Evolutionary conservation across 306 rosid species (phyloP).

Genomic region (Pachyrhizus erosus): DNA sequence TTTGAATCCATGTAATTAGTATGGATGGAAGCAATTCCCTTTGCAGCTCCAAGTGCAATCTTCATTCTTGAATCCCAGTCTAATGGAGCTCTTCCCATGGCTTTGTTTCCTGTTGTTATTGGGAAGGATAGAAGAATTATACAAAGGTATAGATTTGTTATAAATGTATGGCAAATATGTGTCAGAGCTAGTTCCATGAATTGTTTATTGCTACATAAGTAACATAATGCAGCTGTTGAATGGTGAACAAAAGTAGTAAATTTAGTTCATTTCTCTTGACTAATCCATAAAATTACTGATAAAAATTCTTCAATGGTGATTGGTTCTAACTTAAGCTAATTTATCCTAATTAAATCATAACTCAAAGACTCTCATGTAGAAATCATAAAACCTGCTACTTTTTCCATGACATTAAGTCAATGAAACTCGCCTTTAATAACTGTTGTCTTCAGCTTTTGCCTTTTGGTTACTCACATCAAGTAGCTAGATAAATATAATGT

Average conservation of each 20-base stretch:
- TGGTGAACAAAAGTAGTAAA: neutral
- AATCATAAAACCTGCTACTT: neutral
- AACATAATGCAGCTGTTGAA: neutral
- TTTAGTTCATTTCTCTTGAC: conserved; percentile 2
- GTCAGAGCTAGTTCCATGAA: neutral
- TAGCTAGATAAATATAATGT: conserved; percentile 17
- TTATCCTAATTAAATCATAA: neutral
- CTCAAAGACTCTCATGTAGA: neutral
- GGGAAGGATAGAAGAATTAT: conserved; percentile 26
- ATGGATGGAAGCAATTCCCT: conserved; percentile 69
- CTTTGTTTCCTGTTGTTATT: conserved; percentile 55
- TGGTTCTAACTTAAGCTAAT: neutral
- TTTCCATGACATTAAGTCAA: neutral
- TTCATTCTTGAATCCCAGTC: conserved; percentile 71
- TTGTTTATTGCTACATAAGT: conserved; percentile 6
- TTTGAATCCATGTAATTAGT: conserved; percentile 49
- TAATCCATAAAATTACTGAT: neutral
- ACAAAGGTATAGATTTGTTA: neutral
- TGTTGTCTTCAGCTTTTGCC: neutral
- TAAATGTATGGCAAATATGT: conserved; percentile 1
- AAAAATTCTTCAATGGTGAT: neutral
- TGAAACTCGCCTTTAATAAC: conserved; percentile 18
- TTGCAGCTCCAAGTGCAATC: conserved; percentile 59
- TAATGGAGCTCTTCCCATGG: conserved; percentile 55
- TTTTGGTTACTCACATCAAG: conserved; percentile 25